These are phyloP conservation scores for Cercospora brassicicola DNA, from an alignment of 2,329 filamentous ascomycete species.

Conservation along the genomic window DNA sequence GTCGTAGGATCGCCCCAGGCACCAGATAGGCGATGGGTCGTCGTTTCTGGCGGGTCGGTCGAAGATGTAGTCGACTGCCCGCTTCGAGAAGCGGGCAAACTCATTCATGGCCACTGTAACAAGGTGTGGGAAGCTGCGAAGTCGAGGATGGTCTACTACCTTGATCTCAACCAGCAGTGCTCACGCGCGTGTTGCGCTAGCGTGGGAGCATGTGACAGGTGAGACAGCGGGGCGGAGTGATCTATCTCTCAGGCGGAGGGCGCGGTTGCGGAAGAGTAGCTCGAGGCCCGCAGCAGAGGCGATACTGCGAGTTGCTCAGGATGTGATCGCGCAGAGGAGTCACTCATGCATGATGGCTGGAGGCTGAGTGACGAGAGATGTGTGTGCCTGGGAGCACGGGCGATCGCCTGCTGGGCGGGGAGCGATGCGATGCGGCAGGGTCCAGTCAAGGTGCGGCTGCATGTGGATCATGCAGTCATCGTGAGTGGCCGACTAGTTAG, in stretches of 20 bases:
- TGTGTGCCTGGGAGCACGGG: not conserved
- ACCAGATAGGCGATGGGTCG: constrained; percentile 76
- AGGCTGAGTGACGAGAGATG: not conserved
- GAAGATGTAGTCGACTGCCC: constrained; percentile 88
- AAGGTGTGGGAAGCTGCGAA: not conserved
- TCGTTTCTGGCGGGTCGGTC: constrained; percentile 86
- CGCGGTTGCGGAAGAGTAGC: not conserved
- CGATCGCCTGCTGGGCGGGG: not conserved
- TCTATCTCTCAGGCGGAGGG: not conserved
- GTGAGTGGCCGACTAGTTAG: constrained; percentile 4
- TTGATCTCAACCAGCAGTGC: constrained; percentile 9
- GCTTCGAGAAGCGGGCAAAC: constrained; percentile 70
- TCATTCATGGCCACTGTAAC: constrained; percentile 60
- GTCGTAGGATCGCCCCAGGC: constrained; percentile 63
- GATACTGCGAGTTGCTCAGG: not conserved
- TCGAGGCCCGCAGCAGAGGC: not conserved
- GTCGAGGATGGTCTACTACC: not conserved
- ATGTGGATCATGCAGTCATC: constrained; percentile 9
- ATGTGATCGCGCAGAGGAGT: constrained; percentile 1
- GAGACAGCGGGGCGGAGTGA: constrained; percentile 7
- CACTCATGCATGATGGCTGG: constrained; percentile 4
- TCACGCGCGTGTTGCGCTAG: constrained; percentile 17
- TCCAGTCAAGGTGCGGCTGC: constrained; percentile 8
- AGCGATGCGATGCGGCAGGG: not conserved
- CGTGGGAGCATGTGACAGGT: constrained; percentile 21